These are phyloP conservation scores for Fusarium sp. DNA, from an alignment of 2,329 filamentous ascomycete species.

Conservation along the genomic window DNA sequence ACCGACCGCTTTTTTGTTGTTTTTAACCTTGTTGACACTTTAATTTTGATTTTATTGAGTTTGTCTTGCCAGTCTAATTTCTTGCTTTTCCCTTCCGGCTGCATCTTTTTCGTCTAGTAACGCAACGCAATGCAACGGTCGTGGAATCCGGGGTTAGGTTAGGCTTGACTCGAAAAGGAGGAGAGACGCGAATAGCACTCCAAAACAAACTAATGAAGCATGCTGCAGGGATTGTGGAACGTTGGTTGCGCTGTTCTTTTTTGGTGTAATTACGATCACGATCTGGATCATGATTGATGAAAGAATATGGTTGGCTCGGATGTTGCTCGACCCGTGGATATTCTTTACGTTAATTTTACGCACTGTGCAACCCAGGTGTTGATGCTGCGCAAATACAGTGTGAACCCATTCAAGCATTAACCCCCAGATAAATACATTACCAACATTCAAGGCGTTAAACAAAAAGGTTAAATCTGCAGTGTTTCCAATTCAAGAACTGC, in stretches of 20 bases:
- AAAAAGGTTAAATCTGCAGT: slow-evolving; percentile 19
- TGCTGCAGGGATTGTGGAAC: slow-evolving; percentile 38
- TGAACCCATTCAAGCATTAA: background rate
- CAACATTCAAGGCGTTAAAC: slow-evolving; percentile 10
- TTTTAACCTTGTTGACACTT: slow-evolving; percentile 1
- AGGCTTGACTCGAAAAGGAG: slow-evolving; percentile 18
- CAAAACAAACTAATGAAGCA: slow-evolving; percentile 29
- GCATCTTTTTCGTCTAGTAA: slow-evolving; percentile 9
- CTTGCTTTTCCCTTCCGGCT: background rate
- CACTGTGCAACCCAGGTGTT: slow-evolving; percentile 24
- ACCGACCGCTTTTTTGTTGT: slow-evolving; percentile 26
- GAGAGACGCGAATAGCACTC: slow-evolving; percentile 5
- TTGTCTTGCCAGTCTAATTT: background rate
- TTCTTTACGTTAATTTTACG: background rate
- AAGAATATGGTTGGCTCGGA: slow-evolving; percentile 37
- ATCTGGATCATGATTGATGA: slow-evolving; percentile 38
- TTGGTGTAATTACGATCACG: slow-evolving; percentile 23
- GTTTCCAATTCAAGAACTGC: slow-evolving; percentile 35
- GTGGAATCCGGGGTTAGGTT: slow-evolving; percentile 38
- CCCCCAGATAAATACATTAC: slow-evolving; percentile 6
- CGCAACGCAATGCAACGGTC: slow-evolving; percentile 21
- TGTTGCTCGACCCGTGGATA: slow-evolving; percentile 24
- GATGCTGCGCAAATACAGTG: slow-evolving; percentile 24
- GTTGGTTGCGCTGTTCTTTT: slow-evolving; percentile 12
- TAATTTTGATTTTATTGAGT: slow-evolving; percentile 2